Conservation (phyloP, 768 basidiomycete genomes). For the Boletus sp. region DNA sequence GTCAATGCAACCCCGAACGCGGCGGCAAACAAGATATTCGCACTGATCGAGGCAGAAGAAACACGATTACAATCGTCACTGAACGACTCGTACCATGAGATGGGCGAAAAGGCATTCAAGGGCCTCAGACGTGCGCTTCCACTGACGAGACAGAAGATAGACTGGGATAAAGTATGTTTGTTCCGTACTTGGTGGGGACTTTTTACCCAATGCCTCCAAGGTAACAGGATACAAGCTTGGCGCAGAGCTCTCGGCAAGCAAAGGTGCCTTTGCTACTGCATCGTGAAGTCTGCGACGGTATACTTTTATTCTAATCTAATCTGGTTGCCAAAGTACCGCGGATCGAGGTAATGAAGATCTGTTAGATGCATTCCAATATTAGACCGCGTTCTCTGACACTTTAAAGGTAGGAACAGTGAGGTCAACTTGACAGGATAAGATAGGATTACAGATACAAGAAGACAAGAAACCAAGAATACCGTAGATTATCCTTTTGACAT, state of each 20-base stretch:
- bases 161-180: conserved; percentile 83
- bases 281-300: conserved; percentile 11
- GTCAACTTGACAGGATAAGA: not conserved
- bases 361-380: not conserved
- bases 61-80: conserved; percentile 74
- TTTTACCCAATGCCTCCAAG: conserved; percentile 23
- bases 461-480: conserved; percentile 1
- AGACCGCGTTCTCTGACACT: not conserved
- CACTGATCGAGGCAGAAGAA: conserved; percentile 79
- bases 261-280: conserved; percentile 44
- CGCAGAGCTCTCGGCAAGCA: conserved; percentile 68
- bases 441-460: conserved; percentile 1
- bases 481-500: not conserved
- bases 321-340: not conserved
- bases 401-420: not conserved
- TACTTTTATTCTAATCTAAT: not conserved
- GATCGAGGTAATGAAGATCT: conserved; percentile 7
- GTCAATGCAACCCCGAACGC: conserved; percentile 46
- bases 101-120: conserved; percentile 94
- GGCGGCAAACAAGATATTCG: conserved; percentile 69
- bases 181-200: not conserved
- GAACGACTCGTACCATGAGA: conserved; percentile 79
- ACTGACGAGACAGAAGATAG: conserved; percentile 87
- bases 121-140: conserved; percentile 87
- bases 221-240: conserved; percentile 69